These are phyloP conservation scores for Crithidia sp. DNA, from an alignment of 208 protist species.

Conservation along the genomic window DNA sequence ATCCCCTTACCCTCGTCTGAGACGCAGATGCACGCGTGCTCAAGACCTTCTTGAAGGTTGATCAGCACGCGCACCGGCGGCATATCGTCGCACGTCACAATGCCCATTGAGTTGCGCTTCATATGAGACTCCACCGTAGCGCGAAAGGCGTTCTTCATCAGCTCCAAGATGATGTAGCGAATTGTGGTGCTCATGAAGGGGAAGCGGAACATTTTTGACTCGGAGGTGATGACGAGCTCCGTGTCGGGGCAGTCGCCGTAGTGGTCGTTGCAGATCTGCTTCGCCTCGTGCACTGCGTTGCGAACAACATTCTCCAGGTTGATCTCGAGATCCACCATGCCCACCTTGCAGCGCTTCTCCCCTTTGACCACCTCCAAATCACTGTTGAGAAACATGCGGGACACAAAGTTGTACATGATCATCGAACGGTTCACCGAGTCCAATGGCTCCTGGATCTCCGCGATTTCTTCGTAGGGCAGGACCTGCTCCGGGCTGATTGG, in stretches of 20 bases:
- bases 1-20: constrained; percentile 89
- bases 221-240: constrained; percentile 70
- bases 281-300: constrained; percentile 86
- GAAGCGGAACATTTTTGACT: constrained; percentile 75
- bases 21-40: constrained; percentile 88
- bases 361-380: constrained; percentile 22
- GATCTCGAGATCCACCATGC: constrained; percentile 87
- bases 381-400: constrained; percentile 77
- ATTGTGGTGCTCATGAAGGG: constrained; percentile 94
- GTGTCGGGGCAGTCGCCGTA: constrained; percentile 93
- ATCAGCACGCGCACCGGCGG: constrained; percentile 81
- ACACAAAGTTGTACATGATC: constrained; percentile 89
- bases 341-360: constrained; percentile 51
- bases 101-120: constrained; percentile 66
- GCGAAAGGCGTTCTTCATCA: constrained; percentile 96
- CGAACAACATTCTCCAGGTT: constrained; percentile 86
- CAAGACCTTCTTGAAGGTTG: constrained; percentile 60
- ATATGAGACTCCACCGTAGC: constrained; percentile 89
- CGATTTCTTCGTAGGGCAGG: constrained; percentile 61
- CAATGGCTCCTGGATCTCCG: constrained; percentile 69
- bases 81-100: constrained; percentile 82
- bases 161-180: constrained; percentile 94
- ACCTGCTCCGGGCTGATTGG: constrained; percentile 46
- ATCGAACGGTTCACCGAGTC: constrained; percentile 70
- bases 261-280: constrained; percentile 87